Conservation (phyloP, 495 filamentous ascomycete genomes). For the Podospora appendiculata region DNA sequence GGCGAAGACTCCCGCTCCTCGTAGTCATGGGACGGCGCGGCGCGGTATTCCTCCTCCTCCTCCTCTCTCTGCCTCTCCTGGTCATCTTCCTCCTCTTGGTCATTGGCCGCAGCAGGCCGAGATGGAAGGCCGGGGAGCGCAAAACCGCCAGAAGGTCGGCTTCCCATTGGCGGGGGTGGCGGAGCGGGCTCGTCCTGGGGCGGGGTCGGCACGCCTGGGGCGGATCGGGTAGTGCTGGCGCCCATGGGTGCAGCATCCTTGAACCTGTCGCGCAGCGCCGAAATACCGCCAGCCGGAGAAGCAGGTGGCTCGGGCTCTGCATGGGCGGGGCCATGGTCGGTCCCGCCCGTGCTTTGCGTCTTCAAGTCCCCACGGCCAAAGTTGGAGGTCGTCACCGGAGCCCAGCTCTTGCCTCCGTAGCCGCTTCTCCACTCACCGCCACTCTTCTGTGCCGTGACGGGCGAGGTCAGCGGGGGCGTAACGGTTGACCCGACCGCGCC, state of each 20-base stretch:
- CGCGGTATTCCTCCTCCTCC: slow-evolving; percentile 45
- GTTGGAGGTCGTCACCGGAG: slow-evolving; percentile 63
- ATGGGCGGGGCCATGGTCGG: slow-evolving; percentile 35
- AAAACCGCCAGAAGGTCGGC: slow-evolving; percentile 57
- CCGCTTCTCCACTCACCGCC: slow-evolving; percentile 83
- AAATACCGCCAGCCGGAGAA: slow-evolving; percentile 51
- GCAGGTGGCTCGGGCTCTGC: slow-evolving; percentile 31
- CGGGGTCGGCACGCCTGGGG: slow-evolving; percentile 25
- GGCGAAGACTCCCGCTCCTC: slow-evolving; percentile 50
- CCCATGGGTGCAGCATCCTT: slow-evolving; percentile 62
- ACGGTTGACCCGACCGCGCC: slow-evolving; percentile 40
- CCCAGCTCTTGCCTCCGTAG: slow-evolving; percentile 83
- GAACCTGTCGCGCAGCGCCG: slow-evolving; percentile 70
- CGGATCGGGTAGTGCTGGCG: slow-evolving; percentile 33
- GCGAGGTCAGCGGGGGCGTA: slow-evolving; percentile 34
- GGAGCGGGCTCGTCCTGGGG: slow-evolving; percentile 36
- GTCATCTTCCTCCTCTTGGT: slow-evolving; percentile 49
- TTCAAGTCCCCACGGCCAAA: slow-evolving; percentile 58
- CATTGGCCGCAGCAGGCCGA: slow-evolving; percentile 45
- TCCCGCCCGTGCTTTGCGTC: slow-evolving; percentile 51
- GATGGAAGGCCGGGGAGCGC: slow-evolving; percentile 68
- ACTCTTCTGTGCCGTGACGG: slow-evolving; percentile 58
- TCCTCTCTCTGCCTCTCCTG: slow-evolving; percentile 29
- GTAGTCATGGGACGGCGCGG: slow-evolving; percentile 22
- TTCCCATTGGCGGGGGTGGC: slow-evolving; percentile 53